Percentiles rank a stretch among this genome's conserved stretches.
These are phyloP conservation scores for Telfairia occidentalis DNA, from an alignment of 331 rosid genomes.

Conservation along the genomic window DNA sequence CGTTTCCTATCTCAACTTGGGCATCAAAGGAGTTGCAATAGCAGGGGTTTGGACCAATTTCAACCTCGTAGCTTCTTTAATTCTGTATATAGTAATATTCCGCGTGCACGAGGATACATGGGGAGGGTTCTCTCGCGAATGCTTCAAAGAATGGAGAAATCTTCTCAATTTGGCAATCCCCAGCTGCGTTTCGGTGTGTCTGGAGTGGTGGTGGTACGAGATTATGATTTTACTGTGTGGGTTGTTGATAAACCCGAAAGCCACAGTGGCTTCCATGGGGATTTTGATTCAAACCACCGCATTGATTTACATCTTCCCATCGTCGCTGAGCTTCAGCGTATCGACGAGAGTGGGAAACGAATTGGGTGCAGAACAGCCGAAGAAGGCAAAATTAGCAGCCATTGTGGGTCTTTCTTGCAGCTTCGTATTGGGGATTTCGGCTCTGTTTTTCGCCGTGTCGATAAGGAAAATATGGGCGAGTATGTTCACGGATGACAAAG, in stretches of 20 bases:
- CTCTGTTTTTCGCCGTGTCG: conserved; percentile 43
- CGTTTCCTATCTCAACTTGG: conserved; percentile 38
- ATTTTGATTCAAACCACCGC: conserved; percentile 83
- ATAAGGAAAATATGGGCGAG: conserved; percentile 74
- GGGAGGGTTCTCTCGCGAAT: conserved; percentile 50
- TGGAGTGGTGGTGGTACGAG: conserved; percentile 99
- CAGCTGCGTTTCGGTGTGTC: conserved; percentile 81
- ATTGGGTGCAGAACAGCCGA: conserved; percentile 58
- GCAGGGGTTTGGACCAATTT: conserved; percentile 71
- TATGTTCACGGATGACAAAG: conserved; percentile 64
- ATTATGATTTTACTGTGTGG: conserved; percentile 89
- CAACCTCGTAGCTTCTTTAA: conserved; percentile 48
- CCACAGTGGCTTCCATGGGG: conserved; percentile 94
- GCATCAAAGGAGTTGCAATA: conserved; percentile 70
- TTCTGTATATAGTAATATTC: conserved; percentile 38
- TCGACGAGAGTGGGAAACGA: conserved; percentile 84
- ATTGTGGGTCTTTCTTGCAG: conserved; percentile 60
- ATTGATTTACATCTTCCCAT: conserved; percentile 73
- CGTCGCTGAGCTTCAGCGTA: conserved; percentile 71
- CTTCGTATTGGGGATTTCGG: conserved; percentile 44
- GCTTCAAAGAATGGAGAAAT: conserved; percentile 43
- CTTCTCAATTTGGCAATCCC: conserved; percentile 63
- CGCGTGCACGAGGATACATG: conserved; percentile 47
- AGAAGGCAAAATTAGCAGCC: conserved; percentile 56
- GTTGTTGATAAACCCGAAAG: conserved; percentile 38